Conservation (phyloP, 2,329 filamentous ascomycete genomes). For the Colletotrichum magnum region DNA sequence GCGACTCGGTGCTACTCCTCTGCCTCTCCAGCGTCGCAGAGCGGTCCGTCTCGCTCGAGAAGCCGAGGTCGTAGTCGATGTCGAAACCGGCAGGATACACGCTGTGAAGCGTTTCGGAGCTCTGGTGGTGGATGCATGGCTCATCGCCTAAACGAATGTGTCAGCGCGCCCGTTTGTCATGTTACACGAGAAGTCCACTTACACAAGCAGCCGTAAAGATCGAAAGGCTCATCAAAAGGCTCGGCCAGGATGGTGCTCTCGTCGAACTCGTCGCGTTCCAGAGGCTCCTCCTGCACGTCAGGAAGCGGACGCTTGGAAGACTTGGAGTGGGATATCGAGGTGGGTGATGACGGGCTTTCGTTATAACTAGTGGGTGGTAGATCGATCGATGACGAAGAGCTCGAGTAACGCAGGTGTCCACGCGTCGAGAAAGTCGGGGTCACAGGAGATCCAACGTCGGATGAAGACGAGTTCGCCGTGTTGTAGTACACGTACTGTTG, state of each 20-base stretch:
- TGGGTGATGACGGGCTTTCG: constrained; percentile 70
- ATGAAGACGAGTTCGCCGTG: constrained; percentile 70
- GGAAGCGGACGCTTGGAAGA: constrained; percentile 78
- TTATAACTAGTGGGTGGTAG: constrained; percentile 63
- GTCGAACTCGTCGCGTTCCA: constrained; percentile 72
- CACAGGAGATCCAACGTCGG: constrained; percentile 78
- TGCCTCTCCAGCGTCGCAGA: constrained; percentile 65
- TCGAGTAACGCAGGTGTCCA: constrained; percentile 76
- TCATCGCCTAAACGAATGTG: constrained; percentile 66
- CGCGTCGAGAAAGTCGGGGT: constrained; percentile 79
- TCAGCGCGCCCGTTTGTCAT: constrained; percentile 38
- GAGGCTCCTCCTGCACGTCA: constrained; percentile 87
- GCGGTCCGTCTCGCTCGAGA: constrained; percentile 75
- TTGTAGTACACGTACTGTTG: constrained; percentile 60
- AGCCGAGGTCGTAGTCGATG: constrained; percentile 76
- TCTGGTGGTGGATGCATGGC: constrained; percentile 70
- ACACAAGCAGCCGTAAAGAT: constrained; percentile 81
- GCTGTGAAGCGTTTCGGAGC: constrained; percentile 57
- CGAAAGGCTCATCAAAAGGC: constrained; percentile 58
- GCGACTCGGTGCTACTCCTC: constrained; percentile 69
- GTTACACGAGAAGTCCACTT: constrained; percentile 57
- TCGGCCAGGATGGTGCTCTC: constrained; percentile 63
- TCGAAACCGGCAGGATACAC: constrained; percentile 60
- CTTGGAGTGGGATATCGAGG: constrained; percentile 56
- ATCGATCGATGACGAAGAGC: constrained; percentile 84